Conservation (phyloP, 225 moss, liverwort and hornwort genomes). For the Physcomitrium patens region DNA sequence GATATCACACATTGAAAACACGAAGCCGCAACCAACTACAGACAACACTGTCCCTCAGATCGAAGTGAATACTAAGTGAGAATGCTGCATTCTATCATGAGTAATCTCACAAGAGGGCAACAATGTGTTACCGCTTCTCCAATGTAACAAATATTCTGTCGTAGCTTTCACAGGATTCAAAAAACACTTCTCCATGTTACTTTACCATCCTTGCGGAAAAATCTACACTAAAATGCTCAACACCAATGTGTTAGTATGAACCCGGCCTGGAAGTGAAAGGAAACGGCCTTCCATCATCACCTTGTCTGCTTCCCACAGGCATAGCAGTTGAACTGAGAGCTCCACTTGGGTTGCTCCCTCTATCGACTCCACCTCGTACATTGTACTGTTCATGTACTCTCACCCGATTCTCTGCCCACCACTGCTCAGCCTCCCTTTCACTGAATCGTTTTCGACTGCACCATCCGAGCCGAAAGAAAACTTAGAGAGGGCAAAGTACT, state of each 20-base stretch:
- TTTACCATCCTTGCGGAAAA: conserved; percentile 24
- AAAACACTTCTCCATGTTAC: conserved; percentile 35
- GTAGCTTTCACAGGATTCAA: conserved; percentile 33
- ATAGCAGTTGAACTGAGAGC: conserved; percentile 23
- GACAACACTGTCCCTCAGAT: conserved; percentile 5
- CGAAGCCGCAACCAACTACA: background rate
- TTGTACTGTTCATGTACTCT: conserved; percentile 93
- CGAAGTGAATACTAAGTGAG: conserved; percentile 6
- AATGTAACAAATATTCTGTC: conserved; percentile 44
- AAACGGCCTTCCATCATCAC: conserved; percentile 46
- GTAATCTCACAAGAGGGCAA: conserved; percentile 56
- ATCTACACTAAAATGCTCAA: conserved; percentile 42
- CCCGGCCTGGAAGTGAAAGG: conserved; percentile 25
- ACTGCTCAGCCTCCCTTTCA: conserved; percentile 86
- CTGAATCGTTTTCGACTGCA: conserved; percentile 88
- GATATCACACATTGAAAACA: conserved; percentile 5
- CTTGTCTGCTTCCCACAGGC: conserved; percentile 32
- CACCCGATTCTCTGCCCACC: conserved; percentile 89
- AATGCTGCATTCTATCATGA: conserved; percentile 12
- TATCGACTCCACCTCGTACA: conserved; percentile 70
- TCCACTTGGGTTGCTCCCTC: conserved; percentile 46
- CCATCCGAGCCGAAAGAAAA: conserved; percentile 22
- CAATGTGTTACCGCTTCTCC: conserved; percentile 79
- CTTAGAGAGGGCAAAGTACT: background rate
- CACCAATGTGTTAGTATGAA: conserved; percentile 21